These are phyloP conservation scores for Monosporascus ibericus DNA, from an alignment of 2,329 filamentous ascomycete genomes.

Conservation along the genomic window DNA sequence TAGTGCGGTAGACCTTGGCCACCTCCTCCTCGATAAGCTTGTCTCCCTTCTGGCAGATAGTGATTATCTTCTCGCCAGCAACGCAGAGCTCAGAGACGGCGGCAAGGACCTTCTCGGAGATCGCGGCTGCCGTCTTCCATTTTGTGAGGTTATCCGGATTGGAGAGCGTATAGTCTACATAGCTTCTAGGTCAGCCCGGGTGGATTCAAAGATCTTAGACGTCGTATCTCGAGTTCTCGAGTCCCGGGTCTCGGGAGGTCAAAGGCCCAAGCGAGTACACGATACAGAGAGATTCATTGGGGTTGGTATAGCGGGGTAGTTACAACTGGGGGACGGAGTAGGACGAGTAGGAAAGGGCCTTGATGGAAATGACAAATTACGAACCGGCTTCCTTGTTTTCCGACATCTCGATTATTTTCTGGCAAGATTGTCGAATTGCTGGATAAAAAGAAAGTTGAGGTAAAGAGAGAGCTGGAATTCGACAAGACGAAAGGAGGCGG, in stretches of 20 bases:
- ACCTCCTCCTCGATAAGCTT: constrained; percentile 91
- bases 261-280: neutral
- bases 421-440: neutral
- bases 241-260: constrained; percentile 1
- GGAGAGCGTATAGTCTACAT: constrained; percentile 78
- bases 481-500: neutral
- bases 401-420: constrained; percentile 7
- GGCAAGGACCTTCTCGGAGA: constrained; percentile 92
- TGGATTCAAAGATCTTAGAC: neutral
- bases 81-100: constrained; percentile 69
- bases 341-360: neutral
- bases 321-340: neutral
- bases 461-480: neutral
- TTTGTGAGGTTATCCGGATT: constrained; percentile 96
- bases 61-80: constrained; percentile 85
- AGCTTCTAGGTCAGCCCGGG: constrained; percentile 12
- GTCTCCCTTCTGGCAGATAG: constrained; percentile 93
- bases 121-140: constrained; percentile 94
- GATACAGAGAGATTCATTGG: neutral
- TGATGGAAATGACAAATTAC: constrained; percentile 1
- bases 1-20: constrained; percentile 94
- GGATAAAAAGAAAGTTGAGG: neutral
- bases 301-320: constrained; percentile 1
- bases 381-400: constrained; percentile 15
- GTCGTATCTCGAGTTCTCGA: constrained; percentile 1